Base-by-base conservation (phyloP, 306 rosid genomes). In the Neltuma alba region DNA sequence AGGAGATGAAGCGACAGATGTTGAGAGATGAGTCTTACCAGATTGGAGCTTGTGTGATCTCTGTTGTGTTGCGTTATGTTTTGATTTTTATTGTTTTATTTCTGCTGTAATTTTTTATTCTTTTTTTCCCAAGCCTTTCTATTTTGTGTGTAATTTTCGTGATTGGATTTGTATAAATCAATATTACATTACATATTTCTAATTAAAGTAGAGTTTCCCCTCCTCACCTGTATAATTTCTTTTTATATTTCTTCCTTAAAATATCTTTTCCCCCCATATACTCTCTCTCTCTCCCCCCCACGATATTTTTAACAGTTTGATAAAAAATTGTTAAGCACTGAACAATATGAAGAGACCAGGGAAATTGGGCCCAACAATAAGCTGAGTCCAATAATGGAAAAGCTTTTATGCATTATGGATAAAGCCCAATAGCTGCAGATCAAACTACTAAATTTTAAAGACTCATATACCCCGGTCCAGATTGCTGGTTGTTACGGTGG, bases 151-250 rank as follows among this genome's bases (percentile, higher is more conserved):
- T 82, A 83, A 70, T 80, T 85, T 70, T 60, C 66, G 67, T 78
- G 83, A 70, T 84, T 86, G 81, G 67, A 86, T 85, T 88, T 89
- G 82, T 80, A 72, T 78, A 18, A 27, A 70, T 70, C 20, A 58
- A 70, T 48, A 84, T 63, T 79, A 2, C 37, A 42, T 86, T 74
- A 74, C 50, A 80, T 62, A 48, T 25, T 38, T 5, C 2, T 23
- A 69, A 6, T 33, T 52, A 1, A 48, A 70, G 15, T 42, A 42
- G 7, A 30, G 55, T 20, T 63, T 57, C 44, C 73, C 10, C n/a
- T 5, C n/a, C n/a, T 12, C 18, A 13, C 18, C 52, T n/a, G 30
- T 0, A 54, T 2, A 8, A 52, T 52, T 54, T 54, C 14, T 54
- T 54, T 7, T 9, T 21, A 52, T 20, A 52, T n/a, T 18, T 20